Evolutionary conservation across 257 asterid species (phyloP).

Genomic region (Fraxinus americana): DNA sequence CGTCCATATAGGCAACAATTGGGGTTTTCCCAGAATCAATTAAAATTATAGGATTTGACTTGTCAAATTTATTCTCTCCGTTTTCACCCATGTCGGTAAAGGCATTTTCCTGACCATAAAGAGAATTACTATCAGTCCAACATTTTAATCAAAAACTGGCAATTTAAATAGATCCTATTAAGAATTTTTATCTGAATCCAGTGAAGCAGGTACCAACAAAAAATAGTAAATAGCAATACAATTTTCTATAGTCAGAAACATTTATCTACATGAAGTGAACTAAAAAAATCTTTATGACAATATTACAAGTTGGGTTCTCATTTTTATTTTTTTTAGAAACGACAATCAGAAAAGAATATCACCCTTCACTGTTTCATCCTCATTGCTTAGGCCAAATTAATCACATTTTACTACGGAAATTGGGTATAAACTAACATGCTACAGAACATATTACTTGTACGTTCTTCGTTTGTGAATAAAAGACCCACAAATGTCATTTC

Average conservation of each 20-base stretch:
- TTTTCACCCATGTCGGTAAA: conserved; percentile 27
- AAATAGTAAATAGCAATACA: background rate
- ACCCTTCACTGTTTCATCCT: background rate
- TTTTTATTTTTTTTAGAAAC: background rate
- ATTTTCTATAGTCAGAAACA: conserved; percentile 1
- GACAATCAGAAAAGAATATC: background rate
- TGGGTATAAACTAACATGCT: background rate
- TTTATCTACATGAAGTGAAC: background rate
- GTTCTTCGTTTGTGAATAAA: background rate
- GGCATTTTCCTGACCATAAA: conserved; percentile 47
- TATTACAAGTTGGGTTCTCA: conserved; percentile 6
- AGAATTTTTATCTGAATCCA: conserved; percentile 11
- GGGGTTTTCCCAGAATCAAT: conserved; percentile 55
- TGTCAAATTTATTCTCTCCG: conserved; percentile 29
- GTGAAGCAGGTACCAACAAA: background rate
- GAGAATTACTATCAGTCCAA: conserved; percentile 8
- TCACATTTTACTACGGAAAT: background rate
- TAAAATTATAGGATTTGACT: conserved; percentile 50
- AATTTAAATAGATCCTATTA: conserved; percentile 2
- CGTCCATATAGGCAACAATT: conserved; percentile 59
- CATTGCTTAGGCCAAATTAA: background rate
- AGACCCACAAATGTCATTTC: background rate
- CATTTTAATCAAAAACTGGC: conserved; percentile 2
- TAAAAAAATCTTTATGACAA: background rate
- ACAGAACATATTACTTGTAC: background rate